A percentile compares a stretch with the other conserved stretches of the same genome.
phyloP scores from a whole-genome alignment of 106 monocot genomes.

The Dendrobium catenatum region DNA sequence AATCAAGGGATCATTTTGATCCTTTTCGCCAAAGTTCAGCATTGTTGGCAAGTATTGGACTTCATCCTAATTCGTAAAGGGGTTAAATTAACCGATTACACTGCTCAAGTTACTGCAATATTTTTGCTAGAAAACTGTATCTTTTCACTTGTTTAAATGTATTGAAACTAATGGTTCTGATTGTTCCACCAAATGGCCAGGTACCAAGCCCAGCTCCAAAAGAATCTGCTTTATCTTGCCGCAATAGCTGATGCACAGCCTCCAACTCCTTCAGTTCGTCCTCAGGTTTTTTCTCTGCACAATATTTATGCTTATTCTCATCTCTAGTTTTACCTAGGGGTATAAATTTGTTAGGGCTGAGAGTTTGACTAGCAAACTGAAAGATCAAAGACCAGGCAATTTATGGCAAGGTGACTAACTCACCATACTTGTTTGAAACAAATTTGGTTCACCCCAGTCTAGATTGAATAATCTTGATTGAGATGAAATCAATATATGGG shows the following conservation, averaged over 20 bases:
- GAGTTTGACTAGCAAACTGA: background rate
- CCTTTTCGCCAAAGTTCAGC: no score
- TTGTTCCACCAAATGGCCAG: constrained; percentile 24
- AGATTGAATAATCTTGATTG: no score
- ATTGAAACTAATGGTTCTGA: constrained; percentile 2
- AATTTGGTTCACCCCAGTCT: no score
- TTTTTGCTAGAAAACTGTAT: background rate
- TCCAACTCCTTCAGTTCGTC: constrained; percentile 46
- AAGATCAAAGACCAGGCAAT: background rate
- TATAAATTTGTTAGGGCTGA: background rate
- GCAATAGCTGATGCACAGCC: constrained; percentile 96
- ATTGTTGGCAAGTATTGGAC: no score
- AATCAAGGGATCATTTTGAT: no score
- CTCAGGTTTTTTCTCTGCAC: constrained; percentile 47
- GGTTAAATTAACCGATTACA: no score
- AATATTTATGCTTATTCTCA: background rate
- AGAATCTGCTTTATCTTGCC: constrained; percentile 85
- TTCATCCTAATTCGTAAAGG: no score
- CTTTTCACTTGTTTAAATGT: background rate
- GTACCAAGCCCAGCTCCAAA: constrained; percentile 93
- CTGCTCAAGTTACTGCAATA: no score
- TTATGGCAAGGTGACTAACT: background rate
- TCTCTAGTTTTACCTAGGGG: background rate
- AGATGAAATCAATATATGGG: no score
- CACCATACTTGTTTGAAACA: background rate